Conservation (phyloP, 352 stramenopile species). For the Phytophthora hibernalis region DNA sequence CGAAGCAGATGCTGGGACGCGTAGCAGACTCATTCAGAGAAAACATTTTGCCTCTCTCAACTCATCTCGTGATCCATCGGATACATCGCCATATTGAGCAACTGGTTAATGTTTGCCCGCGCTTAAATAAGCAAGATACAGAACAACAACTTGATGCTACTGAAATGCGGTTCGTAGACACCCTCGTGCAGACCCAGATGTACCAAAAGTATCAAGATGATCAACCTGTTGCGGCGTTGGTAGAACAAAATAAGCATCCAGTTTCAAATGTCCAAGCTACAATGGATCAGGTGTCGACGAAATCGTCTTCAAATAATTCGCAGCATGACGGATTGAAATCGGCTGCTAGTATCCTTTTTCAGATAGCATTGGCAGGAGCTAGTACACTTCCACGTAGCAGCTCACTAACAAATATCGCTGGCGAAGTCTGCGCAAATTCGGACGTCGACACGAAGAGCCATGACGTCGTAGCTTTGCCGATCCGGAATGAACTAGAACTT, state of each 20-base stretch:
- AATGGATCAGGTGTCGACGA: background rate
- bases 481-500: constrained; percentile 15
- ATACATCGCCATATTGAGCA: constrained; percentile 54
- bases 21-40: constrained; percentile 29
- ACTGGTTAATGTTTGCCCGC: constrained; percentile 33
- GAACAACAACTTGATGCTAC: constrained; percentile 12
- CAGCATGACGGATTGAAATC: constrained; percentile 36
- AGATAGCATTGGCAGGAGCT: constrained; percentile 48
- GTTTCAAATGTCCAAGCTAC: background rate
- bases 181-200: constrained; percentile 57
- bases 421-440: background rate
- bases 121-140: background rate
- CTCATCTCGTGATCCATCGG: constrained; percentile 54
- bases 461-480: constrained; percentile 2
- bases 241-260: constrained; percentile 18
- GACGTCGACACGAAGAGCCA: constrained; percentile 1
- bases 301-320: constrained; percentile 1
- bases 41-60: constrained; percentile 42
- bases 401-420: background rate
- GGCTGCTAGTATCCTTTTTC: constrained; percentile 41
- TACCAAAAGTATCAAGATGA: constrained; percentile 66
- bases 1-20: constrained; percentile 41
- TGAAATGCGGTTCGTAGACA: constrained; percentile 35
- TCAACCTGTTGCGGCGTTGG: constrained; percentile 8
- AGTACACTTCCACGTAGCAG: constrained; percentile 15